Conservation (phyloP, 257 asterid genomes). For the Schizonepeta tenuifolia region DNA sequence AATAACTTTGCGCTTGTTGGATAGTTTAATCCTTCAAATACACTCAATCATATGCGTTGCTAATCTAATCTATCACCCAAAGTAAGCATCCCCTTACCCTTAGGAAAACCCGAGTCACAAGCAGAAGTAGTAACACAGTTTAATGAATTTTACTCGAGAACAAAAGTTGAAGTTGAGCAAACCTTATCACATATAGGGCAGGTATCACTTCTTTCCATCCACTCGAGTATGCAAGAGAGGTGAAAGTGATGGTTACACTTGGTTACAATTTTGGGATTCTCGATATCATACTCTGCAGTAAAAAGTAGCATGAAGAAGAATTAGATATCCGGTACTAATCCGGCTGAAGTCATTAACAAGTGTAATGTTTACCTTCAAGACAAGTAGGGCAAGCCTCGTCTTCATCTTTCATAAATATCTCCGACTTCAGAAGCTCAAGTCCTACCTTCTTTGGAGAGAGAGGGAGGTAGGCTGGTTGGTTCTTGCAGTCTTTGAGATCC, state of each 20-base stretch:
- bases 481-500: constrained; percentile 46
- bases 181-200: constrained; percentile 87
- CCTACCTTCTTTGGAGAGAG: constrained; percentile 48
- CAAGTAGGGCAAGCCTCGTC: constrained; percentile 81
- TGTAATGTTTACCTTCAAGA: constrained; percentile 63
- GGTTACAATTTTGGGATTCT: constrained; percentile 67
- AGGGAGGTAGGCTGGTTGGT: constrained; percentile 40
- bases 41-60: neutral
- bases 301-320: neutral
- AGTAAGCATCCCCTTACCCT: neutral
- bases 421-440: constrained; percentile 45
- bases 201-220: constrained; percentile 87
- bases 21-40: neutral
- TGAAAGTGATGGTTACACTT: constrained; percentile 82
- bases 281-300: constrained; percentile 61
- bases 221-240: constrained; percentile 84
- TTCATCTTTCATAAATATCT: constrained; percentile 41
- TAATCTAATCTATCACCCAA: neutral
- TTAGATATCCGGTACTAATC: constrained; percentile 9
- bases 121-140: neutral
- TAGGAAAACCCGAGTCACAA: neutral
- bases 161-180: neutral
- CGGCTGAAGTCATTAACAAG: neutral
- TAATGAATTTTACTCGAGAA: neutral
- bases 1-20: neutral